Conservation (phyloP, 345 rosid genomes). For the Sisymbrium altissimum region DNA sequence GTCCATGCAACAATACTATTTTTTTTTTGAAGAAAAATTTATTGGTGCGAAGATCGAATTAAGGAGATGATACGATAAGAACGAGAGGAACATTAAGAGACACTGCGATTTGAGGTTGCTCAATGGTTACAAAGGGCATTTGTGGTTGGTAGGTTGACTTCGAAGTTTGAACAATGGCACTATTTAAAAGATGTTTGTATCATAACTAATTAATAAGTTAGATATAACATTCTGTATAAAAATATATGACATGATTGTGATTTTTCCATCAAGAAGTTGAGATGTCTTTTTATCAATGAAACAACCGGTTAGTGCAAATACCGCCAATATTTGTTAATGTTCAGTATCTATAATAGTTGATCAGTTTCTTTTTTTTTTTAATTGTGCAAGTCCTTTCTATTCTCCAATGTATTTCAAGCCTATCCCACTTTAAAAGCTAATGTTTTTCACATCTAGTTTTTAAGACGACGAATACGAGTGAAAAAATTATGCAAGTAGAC, state of each 20-base stretch:
- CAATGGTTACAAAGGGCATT: conserved; percentile 12
- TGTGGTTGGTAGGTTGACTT: conserved; percentile 26
- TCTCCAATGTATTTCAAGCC: background rate
- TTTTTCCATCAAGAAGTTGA: conserved; percentile 27
- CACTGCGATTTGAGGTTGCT: conserved; percentile 14
- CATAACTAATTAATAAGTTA: conserved; percentile 4
- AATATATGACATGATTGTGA: conserved; percentile 5
- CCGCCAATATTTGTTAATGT: background rate
- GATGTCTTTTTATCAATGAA: conserved; percentile 20
- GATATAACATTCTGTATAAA: background rate
- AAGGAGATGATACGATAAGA: background rate
- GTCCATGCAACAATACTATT: conserved; percentile 23
- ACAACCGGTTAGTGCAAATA: conserved; percentile 19
- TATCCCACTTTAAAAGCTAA: background rate
- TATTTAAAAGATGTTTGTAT: conserved; percentile 24
- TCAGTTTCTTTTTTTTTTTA: background rate
- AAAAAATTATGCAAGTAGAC: background rate
- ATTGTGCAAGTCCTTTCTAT: background rate
- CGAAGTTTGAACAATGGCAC: conserved; percentile 23
- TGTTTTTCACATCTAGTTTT: background rate
- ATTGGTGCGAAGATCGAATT: background rate
- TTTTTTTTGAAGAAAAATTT: background rate
- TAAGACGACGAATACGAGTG: background rate
- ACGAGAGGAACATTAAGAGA: conserved; percentile 1
- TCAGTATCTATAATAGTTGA: background rate